Conservation (phyloP, 768 basidiomycete genomes). For the Rhodotorula sphaerocarpa region DNA sequence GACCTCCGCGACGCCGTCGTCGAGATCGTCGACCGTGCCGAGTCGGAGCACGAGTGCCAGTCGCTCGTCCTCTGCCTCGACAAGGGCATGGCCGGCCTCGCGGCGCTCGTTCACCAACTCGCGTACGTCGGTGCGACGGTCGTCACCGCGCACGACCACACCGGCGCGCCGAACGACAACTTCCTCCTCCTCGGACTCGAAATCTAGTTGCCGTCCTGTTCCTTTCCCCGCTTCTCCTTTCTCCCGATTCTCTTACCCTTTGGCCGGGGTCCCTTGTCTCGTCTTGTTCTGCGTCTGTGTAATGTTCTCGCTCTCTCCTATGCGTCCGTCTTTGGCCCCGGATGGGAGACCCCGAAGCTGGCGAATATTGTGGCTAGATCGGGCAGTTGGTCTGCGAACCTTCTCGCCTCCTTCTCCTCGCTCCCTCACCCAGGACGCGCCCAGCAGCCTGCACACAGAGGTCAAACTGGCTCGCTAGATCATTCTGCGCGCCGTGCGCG, state of each 20-base stretch:
- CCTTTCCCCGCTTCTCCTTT: too few species aligned
- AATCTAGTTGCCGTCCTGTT: too few species aligned
- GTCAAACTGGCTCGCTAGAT: too few species aligned
- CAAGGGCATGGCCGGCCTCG: constrained; percentile 56
- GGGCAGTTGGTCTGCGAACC: too few species aligned
- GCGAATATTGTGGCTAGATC: too few species aligned
- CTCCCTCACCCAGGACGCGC: too few species aligned
- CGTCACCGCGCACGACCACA: background rate
- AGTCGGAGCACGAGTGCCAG: constrained; percentile 67
- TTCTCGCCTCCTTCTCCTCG: too few species aligned
- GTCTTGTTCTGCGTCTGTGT: background rate
- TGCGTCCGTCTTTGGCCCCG: too few species aligned
- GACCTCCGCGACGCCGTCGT: constrained; percentile 55
- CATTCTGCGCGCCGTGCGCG: too few species aligned
- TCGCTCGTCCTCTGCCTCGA: constrained; percentile 69
- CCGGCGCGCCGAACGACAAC: background rate
- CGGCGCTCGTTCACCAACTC: constrained; percentile 52
- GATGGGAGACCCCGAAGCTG: too few species aligned
- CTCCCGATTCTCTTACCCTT: background rate
- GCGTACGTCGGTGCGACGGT: constrained; percentile 79
- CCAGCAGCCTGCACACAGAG: too few species aligned
- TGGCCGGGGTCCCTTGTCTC: background rate
- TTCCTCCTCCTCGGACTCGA: constrained; percentile 6
- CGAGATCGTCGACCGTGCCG: constrained; percentile 75
- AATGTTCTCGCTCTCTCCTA: background rate